Percentiles rank a stretch among this genome's conserved stretches.
Conservation (phyloP, 2,329 filamentous ascomycete species). For the Ophiostoma novo-ulmi region DNA sequence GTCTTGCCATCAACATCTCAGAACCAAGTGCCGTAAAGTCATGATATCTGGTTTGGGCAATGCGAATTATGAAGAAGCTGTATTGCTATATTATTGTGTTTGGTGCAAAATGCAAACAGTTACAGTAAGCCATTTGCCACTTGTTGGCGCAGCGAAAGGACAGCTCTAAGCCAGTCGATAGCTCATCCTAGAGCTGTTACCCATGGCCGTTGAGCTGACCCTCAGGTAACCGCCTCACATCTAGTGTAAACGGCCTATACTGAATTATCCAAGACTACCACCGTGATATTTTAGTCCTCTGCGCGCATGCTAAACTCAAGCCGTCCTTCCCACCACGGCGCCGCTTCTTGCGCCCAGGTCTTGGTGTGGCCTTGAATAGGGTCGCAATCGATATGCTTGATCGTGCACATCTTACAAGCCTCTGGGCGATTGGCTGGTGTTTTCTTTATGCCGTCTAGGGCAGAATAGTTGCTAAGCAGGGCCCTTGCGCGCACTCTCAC, state of each 20-base stretch:
- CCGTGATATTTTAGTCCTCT: neutral
- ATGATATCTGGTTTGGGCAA: neutral
- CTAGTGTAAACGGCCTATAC: neutral
- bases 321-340: neutral
- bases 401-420: neutral
- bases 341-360: neutral
- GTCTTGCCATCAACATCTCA: slow-evolving; percentile 12
- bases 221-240: neutral
- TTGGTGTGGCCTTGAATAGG: neutral
- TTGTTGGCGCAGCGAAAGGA: neutral
- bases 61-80: neutral
- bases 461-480: neutral
- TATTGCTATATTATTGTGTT: neutral
- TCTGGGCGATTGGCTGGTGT: neutral
- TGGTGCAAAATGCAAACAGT: neutral
- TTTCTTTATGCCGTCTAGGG: neutral
- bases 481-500: too few species aligned
- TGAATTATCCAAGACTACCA: neutral
- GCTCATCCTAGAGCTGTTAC: neutral
- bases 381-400: neutral
- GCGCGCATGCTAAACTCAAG: neutral
- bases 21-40: neutral
- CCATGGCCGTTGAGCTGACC: neutral
- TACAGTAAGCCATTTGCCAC: neutral
- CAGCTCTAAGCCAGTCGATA: neutral